These are phyloP conservation scores for Sclerotinia glacialis DNA, from an alignment of 2,329 filamentous ascomycete species.

Conservation along the genomic window DNA sequence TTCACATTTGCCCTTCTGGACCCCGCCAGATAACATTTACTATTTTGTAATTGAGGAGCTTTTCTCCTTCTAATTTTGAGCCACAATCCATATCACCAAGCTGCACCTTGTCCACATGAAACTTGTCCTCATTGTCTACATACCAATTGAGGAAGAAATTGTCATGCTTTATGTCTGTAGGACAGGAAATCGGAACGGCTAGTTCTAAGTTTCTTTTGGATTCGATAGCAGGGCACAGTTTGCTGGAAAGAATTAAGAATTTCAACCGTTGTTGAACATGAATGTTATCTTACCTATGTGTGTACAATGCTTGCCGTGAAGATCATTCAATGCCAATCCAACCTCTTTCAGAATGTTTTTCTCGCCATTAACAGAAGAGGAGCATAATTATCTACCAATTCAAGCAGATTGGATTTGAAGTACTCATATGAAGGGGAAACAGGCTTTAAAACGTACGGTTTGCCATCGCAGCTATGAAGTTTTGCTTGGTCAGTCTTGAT, in stretches of 20 bases:
- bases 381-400: not conserved
- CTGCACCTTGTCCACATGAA: constrained; percentile 12
- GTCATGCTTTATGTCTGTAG: constrained; percentile 21
- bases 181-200: no score
- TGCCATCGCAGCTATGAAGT: no score
- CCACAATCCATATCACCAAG: constrained; percentile 24
- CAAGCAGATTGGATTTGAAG: constrained; percentile 1
- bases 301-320: constrained; percentile 25
- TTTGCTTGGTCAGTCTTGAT: no score
- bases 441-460: not conserved
- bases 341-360: constrained; percentile 15
- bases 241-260: no score
- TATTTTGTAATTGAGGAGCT: constrained; percentile 23
- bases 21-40: constrained; percentile 28
- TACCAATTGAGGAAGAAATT: constrained; percentile 23
- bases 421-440: constrained; percentile 8
- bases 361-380: constrained; percentile 10
- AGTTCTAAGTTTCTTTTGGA: no score
- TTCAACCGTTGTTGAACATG: no score
- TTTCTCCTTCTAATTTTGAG: constrained; percentile 23
- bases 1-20: constrained; percentile 25
- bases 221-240: no score
- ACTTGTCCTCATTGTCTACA: constrained; percentile 13
- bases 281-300: constrained; percentile 21
- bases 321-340: constrained; percentile 22